Evolutionary conservation across 2,329 filamentous ascomycete genomes (phyloP).

Genomic region (Alternaria hordeiaustralica): DNA sequence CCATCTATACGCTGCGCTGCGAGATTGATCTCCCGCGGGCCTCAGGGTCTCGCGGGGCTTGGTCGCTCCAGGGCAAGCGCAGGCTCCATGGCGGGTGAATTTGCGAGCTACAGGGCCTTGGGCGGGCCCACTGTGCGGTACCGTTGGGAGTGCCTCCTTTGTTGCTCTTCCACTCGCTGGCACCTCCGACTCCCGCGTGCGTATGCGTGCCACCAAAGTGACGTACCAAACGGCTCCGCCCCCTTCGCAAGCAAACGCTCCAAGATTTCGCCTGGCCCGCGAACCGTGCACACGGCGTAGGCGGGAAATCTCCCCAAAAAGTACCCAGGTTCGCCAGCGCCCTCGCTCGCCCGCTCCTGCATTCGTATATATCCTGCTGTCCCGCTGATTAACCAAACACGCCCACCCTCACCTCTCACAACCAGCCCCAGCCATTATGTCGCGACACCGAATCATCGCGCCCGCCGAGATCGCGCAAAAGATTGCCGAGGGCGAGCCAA

Average conservation of each 20-base stretch:
- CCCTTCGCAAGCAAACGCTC: constrained; percentile 17
- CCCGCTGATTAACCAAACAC: constrained; percentile 2
- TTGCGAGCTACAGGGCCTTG: neutral
- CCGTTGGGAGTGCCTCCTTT: constrained; percentile 3
- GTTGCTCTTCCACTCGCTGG: constrained; percentile 1
- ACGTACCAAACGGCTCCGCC: constrained; percentile 18
- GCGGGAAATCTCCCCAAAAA: constrained; percentile 11
- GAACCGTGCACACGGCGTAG: constrained; percentile 18
- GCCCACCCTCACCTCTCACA: constrained; percentile 5
- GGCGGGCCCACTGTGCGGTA: neutral
- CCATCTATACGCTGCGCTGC: neutral
- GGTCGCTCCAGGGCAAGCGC: neutral
- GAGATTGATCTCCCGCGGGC: constrained; percentile 1
- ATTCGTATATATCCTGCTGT: constrained; percentile 13
- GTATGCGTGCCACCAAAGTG: constrained; percentile 4
- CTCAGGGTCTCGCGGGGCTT: neutral
- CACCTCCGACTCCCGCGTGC: constrained; percentile 5
- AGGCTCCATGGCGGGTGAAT: neutral
- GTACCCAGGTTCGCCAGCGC: constrained; percentile 3
- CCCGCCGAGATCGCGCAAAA: constrained; percentile 57
- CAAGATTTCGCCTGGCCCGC: constrained; percentile 4
- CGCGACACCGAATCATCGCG: constrained; percentile 47
- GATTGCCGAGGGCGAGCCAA: constrained; percentile 62
- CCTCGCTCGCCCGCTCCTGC: constrained; percentile 5
- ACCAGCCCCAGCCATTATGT: constrained; percentile 20